Evolutionary conservation across 1,139 yeast genomes (phyloP), one percentile per base, ranked within the genome.

Genomic region (Casaregolazyma lundiana): DNA sequence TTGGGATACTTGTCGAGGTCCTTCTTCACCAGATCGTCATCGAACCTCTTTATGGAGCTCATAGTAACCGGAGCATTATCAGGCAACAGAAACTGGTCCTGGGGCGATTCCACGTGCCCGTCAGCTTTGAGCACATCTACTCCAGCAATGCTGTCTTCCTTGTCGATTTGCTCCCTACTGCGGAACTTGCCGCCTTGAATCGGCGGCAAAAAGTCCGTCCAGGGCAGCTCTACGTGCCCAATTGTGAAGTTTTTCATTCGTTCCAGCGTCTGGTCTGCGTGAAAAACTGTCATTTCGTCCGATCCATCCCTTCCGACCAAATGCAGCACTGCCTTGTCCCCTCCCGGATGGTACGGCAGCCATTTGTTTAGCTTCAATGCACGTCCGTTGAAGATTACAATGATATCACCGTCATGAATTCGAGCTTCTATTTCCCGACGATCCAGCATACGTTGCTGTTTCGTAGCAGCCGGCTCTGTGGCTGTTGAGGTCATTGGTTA

Each of bases 281-380:
- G 96, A 60, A 86, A 69, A 8, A 90, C 90, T 46, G 80, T 76
- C 86, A 88, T 87, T 63, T 88, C 96, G 61, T 87, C 95, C 0
- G 94, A 81, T 7, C 96, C 95, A 65, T 88, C 96, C 50, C 92
- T 70, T 3, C 96, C 97, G 5, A 88, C 77, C 83, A 88, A 75
- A 64, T 88, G 96, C 54, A 71, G 72, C 11, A 88, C 82, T 0
- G 95, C 90, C 58, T 80, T 83, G 53, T 84, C 92, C 7, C 97
- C 96, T 15, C 97, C 96, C 0, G 96, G 96, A 64, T 88, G 96
- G 43, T 60, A 71, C 20, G 72, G 69, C 32, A 88, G 65, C 96
- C 96, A 88, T 8, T 66, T 55, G 46, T 88, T 81, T 49, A 88
- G 69, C 55, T 80, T 77, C 41, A 89, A 69, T 6, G 84, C 95